A percentile compares a stretch with the other conserved stretches of the same genome.
These are phyloP conservation scores for Naganishia antarctica DNA, from an alignment of 768 basidiomycete species.

Conservation along the genomic window DNA sequence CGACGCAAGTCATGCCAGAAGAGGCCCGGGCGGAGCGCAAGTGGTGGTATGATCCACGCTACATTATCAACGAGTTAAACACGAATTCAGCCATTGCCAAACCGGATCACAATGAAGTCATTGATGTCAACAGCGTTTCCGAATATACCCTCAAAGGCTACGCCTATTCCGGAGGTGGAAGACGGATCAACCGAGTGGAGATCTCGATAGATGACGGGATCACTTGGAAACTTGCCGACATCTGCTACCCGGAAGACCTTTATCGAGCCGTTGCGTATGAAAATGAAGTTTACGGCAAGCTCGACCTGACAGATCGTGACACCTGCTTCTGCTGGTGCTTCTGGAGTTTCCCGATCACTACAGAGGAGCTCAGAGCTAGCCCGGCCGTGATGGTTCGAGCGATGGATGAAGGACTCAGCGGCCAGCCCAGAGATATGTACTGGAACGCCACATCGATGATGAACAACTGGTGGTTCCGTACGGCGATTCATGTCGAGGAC, in stretches of 20 bases:
- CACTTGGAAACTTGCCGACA: slow-evolving; percentile 54
- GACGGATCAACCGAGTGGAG: slow-evolving; percentile 60
- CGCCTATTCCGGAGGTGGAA: slow-evolving; percentile 62
- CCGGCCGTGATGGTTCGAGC: slow-evolving; percentile 55
- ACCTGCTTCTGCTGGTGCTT: slow-evolving; percentile 63
- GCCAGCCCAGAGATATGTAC: slow-evolving; percentile 59
- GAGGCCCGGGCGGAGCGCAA: slow-evolving; percentile 55
- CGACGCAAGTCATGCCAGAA: slow-evolving; percentile 56
- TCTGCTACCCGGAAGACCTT: slow-evolving; percentile 56
- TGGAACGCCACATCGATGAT: slow-evolving; percentile 62
- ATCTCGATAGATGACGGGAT: slow-evolving; percentile 57
- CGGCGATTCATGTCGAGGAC: slow-evolving; percentile 52
- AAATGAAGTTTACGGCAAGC: slow-evolving; percentile 54
- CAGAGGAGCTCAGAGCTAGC: slow-evolving; percentile 49
- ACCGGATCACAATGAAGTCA: slow-evolving; percentile 58
- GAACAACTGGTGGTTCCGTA: slow-evolving; percentile 61
- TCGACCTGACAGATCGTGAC: slow-evolving; percentile 56
- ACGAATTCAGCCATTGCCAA: slow-evolving; percentile 59
- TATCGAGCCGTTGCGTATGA: slow-evolving; percentile 51
- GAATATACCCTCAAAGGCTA: slow-evolving; percentile 57
- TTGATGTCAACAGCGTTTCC: slow-evolving; percentile 26
- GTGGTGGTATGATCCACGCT: slow-evolving; percentile 50
- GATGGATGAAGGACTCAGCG: slow-evolving; percentile 57
- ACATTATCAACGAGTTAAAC: slow-evolving; percentile 57
- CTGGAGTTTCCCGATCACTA: slow-evolving; percentile 54